A percentile compares a stretch with the other conserved stretches of the same genome.
Evolutionary conservation across 257 asterid genomes (phyloP).

Genomic region (Nicotiana otophora): DNA sequence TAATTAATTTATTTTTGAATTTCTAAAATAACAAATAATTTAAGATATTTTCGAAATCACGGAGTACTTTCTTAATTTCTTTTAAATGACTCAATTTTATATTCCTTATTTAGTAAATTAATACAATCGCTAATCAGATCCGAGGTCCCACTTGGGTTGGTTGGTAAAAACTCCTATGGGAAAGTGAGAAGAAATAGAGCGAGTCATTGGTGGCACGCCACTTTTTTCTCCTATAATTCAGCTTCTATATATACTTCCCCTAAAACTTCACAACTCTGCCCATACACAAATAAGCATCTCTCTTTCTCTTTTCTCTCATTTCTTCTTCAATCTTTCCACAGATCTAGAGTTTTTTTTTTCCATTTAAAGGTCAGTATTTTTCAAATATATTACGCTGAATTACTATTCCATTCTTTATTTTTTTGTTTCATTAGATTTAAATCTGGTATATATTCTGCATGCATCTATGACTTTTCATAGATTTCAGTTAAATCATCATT

Average conservation of each 20-base stretch:
- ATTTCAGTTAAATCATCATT: background rate
- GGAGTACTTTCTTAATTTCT: too few relatives aligned
- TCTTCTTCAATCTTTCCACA: background rate
- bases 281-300: background rate
- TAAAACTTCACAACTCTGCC: background rate
- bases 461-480: background rate
- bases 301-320: background rate
- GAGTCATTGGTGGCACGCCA: background rate
- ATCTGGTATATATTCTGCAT: background rate
- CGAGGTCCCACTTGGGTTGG: background rate
- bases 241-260: slow-evolving; percentile 7
- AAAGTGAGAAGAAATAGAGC: background rate
- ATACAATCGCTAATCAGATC: too few relatives aligned
- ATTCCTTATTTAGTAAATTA: too few relatives aligned
- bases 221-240: background rate
- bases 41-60: too few relatives aligned
- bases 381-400: background rate
- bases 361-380: background rate
- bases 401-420: background rate
- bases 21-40: too few relatives aligned
- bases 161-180: background rate
- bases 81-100: too few relatives aligned
- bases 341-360: background rate
- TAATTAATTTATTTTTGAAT: too few relatives aligned
- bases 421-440: background rate